Evolutionary conservation across 75 land plant species (phyloP).

Genomic region (Selaginella tamariscina): DNA sequence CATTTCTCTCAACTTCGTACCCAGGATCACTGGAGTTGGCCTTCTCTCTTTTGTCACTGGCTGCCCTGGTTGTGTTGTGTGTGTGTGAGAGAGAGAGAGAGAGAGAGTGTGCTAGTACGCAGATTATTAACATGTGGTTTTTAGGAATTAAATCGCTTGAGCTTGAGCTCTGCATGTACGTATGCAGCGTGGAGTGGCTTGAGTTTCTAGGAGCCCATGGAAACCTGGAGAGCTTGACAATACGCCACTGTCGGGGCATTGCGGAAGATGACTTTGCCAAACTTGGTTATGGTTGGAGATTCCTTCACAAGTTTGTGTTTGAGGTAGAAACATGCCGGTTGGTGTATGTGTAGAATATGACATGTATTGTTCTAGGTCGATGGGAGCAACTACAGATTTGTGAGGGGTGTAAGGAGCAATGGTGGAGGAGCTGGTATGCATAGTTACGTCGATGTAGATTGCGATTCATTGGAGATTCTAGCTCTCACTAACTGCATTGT

Average conservation of each 20-base stretch:
- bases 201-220: conserved; percentile 58
- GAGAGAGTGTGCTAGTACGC: too few species aligned
- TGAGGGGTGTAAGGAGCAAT: not conserved
- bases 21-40: conserved; percentile 47
- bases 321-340: conserved; percentile 42
- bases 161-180: conserved; percentile 50
- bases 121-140: too few species aligned
- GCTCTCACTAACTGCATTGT: conserved; percentile 55
- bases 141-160: conserved; percentile 40
- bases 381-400: not conserved
- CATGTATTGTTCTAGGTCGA: too few species aligned
- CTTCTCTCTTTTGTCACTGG: conserved; percentile 60
- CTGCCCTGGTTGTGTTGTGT: too few species aligned
- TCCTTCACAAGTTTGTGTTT: conserved; percentile 44
- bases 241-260: conserved; percentile 58
- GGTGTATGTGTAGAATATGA: conserved; percentile 26
- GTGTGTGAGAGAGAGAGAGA: too few species aligned
- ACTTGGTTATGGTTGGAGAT: conserved; percentile 53
- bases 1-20: conserved; percentile 54
- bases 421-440: not conserved
- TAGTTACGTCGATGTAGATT: conserved; percentile 24
- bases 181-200: conserved; percentile 50
- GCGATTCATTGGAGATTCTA: conserved; percentile 50
- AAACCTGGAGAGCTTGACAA: conserved; percentile 43
- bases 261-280: conserved; percentile 58